These are phyloP conservation scores for Erucastrum elatum DNA, from an alignment of 345 rosid genomes.

Conservation along the genomic window DNA sequence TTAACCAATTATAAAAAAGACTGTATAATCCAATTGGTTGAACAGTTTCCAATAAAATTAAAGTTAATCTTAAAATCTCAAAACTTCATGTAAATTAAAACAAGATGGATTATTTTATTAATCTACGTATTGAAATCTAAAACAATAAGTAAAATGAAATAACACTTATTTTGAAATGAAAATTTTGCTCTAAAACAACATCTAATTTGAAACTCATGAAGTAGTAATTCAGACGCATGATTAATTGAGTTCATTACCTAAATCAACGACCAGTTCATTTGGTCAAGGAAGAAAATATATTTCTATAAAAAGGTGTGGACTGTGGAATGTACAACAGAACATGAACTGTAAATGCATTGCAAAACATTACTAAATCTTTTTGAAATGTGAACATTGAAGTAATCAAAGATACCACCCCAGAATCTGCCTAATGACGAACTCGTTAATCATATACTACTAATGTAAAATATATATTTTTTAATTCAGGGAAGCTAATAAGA, in stretches of 20 bases:
- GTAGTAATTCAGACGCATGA: background rate
- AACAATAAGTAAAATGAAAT: too few relatives aligned
- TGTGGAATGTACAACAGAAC: background rate
- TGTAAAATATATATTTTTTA: background rate
- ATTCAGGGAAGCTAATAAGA: constrained; percentile 24
- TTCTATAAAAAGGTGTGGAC: background rate
- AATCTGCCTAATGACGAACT: constrained; percentile 19
- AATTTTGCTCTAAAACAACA: too few relatives aligned
- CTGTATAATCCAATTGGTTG: too few relatives aligned
- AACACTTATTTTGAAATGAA: too few relatives aligned
- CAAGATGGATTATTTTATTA: too few relatives aligned
- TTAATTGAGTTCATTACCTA: background rate
- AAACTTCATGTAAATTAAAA: too few relatives aligned
- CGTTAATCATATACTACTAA: background rate
- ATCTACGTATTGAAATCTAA: too few relatives aligned
- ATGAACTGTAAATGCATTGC: constrained; percentile 11
- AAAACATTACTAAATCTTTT: background rate
- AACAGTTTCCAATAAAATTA: too few relatives aligned
- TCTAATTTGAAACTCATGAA: too few relatives aligned
- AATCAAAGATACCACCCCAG: constrained; percentile 27
- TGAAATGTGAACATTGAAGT: background rate
- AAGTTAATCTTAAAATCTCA: too few relatives aligned
- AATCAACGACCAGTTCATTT: background rate
- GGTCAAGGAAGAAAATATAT: background rate
- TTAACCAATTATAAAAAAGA: too few relatives aligned